A percentile compares a stretch with the other conserved stretches of the same genome.
These are phyloP conservation scores for Dendrocalamus latiflorus DNA, from an alignment of 202 grass and related monocot genomes.

Conservation along the genomic window DNA sequence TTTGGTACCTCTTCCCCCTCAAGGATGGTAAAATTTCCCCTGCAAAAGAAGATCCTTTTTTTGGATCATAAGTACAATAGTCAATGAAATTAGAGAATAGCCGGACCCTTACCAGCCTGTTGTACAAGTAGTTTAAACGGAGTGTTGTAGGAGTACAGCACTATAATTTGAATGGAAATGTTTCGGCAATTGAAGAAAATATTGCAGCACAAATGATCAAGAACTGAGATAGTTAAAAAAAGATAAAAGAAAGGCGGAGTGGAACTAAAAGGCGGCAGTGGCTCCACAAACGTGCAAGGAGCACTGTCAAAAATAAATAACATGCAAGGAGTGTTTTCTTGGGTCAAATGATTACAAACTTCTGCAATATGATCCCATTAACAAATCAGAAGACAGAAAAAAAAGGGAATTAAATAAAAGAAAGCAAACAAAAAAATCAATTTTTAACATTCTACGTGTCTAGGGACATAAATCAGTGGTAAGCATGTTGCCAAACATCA, in stretches of 20 bases:
- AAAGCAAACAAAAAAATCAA: not conserved
- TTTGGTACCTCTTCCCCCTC: too few species aligned
- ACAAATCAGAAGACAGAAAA: not conserved
- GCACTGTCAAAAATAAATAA: not conserved
- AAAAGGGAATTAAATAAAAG: not conserved
- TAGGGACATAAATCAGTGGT: not conserved
- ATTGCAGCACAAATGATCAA: not conserved
- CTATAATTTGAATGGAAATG: not conserved
- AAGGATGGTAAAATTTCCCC: too few species aligned
- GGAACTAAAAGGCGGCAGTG: not conserved
- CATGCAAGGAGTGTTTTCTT: slow-evolving; percentile 11
- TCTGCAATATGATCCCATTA: not conserved
- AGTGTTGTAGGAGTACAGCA: not conserved
- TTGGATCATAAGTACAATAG: not conserved
- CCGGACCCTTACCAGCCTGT: not conserved
- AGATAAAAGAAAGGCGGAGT: not conserved
- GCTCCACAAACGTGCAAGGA: slow-evolving; percentile 11
- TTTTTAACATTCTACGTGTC: not conserved
- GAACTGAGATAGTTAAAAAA: not conserved
- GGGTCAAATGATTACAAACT: not conserved
- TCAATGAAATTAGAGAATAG: not conserved
- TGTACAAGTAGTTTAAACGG: not conserved
- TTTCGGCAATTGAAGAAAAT: not conserved
- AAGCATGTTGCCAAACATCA: slow-evolving; percentile 6
- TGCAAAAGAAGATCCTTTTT: not conserved